These are phyloP conservation scores for Hygrocybe coccinea DNA, from an alignment of 768 basidiomycete species.

Conservation along the genomic window DNA sequence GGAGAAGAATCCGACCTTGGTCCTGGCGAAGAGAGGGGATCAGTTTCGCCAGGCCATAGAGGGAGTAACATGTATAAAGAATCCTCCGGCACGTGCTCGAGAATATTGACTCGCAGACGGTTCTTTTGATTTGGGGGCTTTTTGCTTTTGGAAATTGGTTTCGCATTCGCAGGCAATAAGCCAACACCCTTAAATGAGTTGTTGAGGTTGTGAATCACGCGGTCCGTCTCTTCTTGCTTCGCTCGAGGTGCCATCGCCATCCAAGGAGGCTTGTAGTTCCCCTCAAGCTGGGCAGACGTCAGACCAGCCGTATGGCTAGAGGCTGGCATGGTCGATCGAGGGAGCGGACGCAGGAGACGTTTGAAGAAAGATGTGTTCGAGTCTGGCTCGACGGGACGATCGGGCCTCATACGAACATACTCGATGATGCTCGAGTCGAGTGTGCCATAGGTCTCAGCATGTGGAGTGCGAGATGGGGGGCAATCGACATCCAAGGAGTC, in stretches of 20 bases:
- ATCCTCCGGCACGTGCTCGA: constrained; percentile 60
- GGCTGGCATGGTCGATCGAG: not conserved
- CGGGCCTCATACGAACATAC: constrained; percentile 26
- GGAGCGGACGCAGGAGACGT: constrained; percentile 7
- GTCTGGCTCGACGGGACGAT: constrained; percentile 6
- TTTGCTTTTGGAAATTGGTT: constrained; percentile 27
- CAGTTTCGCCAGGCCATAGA: constrained; percentile 76
- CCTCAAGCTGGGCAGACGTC: constrained; percentile 23
- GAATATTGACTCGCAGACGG: constrained; percentile 31
- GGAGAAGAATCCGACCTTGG: constrained; percentile 17
- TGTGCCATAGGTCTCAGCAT: constrained; percentile 58
- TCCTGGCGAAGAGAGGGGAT: constrained; percentile 32
- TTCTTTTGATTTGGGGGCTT: constrained; percentile 11
- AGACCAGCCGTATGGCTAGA: constrained; percentile 8
- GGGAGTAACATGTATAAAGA: constrained; percentile 80
- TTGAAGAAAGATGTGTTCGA: constrained; percentile 1
- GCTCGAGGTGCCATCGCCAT: constrained; percentile 57
- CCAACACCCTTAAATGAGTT: constrained; percentile 79
- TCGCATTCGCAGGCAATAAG: constrained; percentile 51
- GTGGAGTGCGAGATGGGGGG: constrained; percentile 48
- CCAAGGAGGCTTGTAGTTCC: constrained; percentile 50
- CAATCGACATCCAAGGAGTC: constrained; percentile 35
- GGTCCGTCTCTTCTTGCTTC: constrained; percentile 63
- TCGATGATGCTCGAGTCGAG: constrained; percentile 53
- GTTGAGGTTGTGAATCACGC: constrained; percentile 64